Percentiles rank a stretch among this genome's conserved stretches.
phyloP scores from a whole-genome alignment of 106 monocot genomes.

The Gastrodia elata region DNA sequence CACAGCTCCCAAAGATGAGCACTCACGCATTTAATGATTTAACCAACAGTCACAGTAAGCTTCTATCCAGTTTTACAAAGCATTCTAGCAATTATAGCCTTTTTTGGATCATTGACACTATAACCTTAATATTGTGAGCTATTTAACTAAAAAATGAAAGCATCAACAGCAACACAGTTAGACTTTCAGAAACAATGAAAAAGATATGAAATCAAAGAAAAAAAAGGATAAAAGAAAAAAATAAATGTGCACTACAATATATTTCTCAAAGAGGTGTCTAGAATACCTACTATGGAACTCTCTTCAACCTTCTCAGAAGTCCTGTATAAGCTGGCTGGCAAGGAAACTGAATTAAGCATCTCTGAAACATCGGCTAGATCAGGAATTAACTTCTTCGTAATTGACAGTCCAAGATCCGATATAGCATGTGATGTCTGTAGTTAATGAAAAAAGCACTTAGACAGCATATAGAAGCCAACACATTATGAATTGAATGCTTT shows the following conservation, averaged over 20 bases:
- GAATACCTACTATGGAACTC: slow-evolving; percentile 40
- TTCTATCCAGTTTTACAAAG: not conserved
- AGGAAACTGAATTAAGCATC: slow-evolving; percentile 23
- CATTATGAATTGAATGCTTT: not conserved
- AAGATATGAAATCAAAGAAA: not conserved
- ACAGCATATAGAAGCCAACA: slow-evolving; percentile 1
- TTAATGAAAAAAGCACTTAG: slow-evolving; percentile 1
- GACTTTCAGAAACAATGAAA: not conserved
- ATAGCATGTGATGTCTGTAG: slow-evolving; percentile 64
- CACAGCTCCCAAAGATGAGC: not conserved
- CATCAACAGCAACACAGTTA: not conserved
- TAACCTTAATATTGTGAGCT: not conserved
- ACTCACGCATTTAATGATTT: not conserved
- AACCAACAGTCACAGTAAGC: not conserved
- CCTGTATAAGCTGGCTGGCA: slow-evolving; percentile 62
- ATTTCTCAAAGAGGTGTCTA: not conserved
- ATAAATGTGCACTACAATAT: not conserved
- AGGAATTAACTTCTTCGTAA: slow-evolving; percentile 47
- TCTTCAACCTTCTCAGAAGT: slow-evolving; percentile 31
- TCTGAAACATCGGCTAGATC: slow-evolving; percentile 32
- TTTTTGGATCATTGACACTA: not conserved
- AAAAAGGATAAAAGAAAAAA: not conserved
- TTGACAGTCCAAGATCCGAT: slow-evolving; percentile 71
- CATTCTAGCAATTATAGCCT: not conserved
- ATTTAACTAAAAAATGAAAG: not conserved